These are phyloP conservation scores for Clausena lansium DNA, from an alignment of 345 rosid species.

Conservation along the genomic window DNA sequence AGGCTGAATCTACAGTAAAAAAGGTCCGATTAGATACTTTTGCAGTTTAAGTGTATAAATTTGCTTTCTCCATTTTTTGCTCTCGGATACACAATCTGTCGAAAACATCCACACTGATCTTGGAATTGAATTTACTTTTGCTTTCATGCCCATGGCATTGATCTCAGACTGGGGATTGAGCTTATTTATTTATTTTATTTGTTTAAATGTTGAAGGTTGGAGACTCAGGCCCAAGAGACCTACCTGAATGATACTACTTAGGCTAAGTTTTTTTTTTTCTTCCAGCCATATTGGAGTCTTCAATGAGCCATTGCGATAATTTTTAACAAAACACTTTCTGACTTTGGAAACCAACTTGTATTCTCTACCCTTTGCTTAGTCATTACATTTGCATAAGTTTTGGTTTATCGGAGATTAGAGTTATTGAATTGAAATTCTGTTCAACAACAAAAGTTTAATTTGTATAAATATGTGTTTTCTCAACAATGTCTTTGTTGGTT, in stretches of 20 bases:
- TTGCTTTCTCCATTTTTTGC: not conserved
- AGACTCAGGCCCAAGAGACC: not conserved
- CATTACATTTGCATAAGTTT: not conserved
- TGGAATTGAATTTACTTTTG: slow-evolving; percentile 1
- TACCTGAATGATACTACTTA: not conserved
- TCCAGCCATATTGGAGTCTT: not conserved
- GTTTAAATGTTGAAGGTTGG: slow-evolving; percentile 2
- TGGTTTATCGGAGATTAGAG: not conserved
- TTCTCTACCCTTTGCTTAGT: not conserved
- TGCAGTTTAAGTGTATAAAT: not conserved
- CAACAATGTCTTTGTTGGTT: no score
- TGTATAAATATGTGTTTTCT: not conserved
- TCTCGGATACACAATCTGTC: not conserved
- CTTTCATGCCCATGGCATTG: not conserved
- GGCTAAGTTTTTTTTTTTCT: not conserved
- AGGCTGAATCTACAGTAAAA: slow-evolving; percentile 85
- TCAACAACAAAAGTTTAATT: not conserved
- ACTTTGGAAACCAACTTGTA: not conserved
- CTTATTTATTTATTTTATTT: not conserved
- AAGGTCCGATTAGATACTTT: slow-evolving; percentile 47
- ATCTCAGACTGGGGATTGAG: not conserved
- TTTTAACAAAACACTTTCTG: not conserved
- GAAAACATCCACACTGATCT: not conserved
- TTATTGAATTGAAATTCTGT: not conserved
- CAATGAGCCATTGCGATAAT: not conserved